Base-by-base conservation (phyloP, 2,329 filamentous ascomycete genomes). In the Ascochyta rabiei region DNA sequence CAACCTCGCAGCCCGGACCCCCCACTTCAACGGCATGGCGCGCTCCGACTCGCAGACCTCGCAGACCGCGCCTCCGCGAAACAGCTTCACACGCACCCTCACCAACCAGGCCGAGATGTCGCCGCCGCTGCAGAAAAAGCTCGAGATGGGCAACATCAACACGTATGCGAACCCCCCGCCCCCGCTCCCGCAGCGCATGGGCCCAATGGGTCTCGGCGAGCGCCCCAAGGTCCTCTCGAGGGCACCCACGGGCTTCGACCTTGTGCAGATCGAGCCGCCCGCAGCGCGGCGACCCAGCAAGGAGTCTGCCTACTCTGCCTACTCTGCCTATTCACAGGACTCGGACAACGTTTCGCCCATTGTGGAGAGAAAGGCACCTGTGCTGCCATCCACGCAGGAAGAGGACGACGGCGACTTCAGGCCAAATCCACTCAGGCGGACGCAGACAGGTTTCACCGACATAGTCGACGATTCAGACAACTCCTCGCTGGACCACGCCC, bases 351-450 rank as follows among this genome's bases (percentile, higher is more conserved):
- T 55, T 15, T 73, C 71, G 47, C 61, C 68, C 2, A 57, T 67
- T 6, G 21, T 57, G 4, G 50, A 66, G 43, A 59, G 57, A 52
- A 69, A 64, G 54, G 56, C 61, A 23, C 63, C 69, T 3, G 63
- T 58, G 7, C 53, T 68, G n/a, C 62, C 69, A n/a, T 64, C 71
- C 15, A 73, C 63, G 1, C 57, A 60, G 53, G 75, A 67, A 51
- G 74, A 76, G 44, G 73, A 75, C 34, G 78, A 79, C 40, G 78
- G 79, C 40, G 76, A 79, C 41, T 87, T 87, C 66, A 69, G 73
- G 55, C 85, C 85, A 1, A 79, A 78, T 30, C 77, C 82, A 6
- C 74, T 89, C 48, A 78, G 80, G 54, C 80, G 86, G 35, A 82
- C 82, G 1, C 84, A 85, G 70, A 89, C 86, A 0, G 85, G 85